Evolutionary conservation across 2,329 filamentous ascomycete species (phyloP), one percentile per base, ranked within the genome.

Genomic region (Penicillium vulpinum): DNA sequence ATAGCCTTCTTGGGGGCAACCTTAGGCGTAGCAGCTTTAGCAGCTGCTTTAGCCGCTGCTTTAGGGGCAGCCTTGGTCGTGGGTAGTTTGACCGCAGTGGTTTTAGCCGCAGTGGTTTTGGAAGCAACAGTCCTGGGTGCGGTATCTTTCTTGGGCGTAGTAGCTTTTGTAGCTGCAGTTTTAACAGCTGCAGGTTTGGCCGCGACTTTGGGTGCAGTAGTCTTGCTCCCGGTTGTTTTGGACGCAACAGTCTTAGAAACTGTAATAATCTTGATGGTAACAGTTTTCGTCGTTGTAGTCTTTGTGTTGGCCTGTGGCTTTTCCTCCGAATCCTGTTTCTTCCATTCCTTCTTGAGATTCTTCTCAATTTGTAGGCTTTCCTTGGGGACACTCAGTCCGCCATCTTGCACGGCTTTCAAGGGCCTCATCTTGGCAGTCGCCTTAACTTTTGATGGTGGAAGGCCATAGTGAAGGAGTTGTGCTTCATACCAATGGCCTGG

Each of bases 401-500:
- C 78, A 2, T 69, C 70, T 44, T 80, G 82, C 60, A 86, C 66
- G 6, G 84, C 83, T 61, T 85, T 81, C n/a, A 82, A 77, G 16
- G 88, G 72, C 2, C 84, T 75, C 73, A 85, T 80, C 54, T 85
- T 83, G 9, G 85, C 84, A 0, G 81, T 80, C 28, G 82, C 79
- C 71, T 88, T 88, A 47, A 79, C 78, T 64, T 85, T 85, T 24
- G 82, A 84, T 0, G 79, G 77, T 10, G 74, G 76, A 0, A 88
- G 75, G 1, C 83, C 84, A 71, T 88, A 88, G 70, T 88, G 85
- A 6, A 85, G 71, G 11, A 87, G 77, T 62, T 88, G 84, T 0
- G 85, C 84, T 59, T 85, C 80, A 58, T 85, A 88, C 81, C 81
- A 88, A 60, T 87, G 83, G 0, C 78, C 84, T 1, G 84, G 80